phyloP scores from a whole-genome alignment of 2,329 filamentous ascomycete species.

The Lachnellula willkommii region DNA sequence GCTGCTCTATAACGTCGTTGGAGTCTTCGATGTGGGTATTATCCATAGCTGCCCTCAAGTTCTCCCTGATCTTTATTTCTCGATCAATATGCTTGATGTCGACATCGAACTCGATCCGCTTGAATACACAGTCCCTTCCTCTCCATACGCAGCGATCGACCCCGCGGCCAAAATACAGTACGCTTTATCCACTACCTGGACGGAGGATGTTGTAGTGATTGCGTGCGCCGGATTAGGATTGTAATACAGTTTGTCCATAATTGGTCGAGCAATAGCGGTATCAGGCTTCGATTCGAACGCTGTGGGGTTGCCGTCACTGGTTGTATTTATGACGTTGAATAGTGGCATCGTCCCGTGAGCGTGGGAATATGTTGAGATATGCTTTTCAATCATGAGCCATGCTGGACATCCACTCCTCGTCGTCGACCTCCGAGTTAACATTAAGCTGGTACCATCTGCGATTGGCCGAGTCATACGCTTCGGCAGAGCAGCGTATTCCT shows the following conservation, averaged over 20 bases:
- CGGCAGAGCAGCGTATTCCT: conserved; percentile 2
- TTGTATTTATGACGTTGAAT: conserved; percentile 3
- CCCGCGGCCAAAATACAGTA: not conserved
- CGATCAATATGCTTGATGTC: conserved; percentile 5
- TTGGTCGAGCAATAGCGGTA: not conserved
- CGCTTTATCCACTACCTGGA: not conserved
- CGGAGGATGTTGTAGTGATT: too few species aligned
- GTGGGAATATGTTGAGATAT: conserved; percentile 5
- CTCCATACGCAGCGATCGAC: not conserved
- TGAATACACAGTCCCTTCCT: conserved; percentile 2
- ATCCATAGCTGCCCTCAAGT: not conserved
- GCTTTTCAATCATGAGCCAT: not conserved
- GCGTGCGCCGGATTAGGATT: not conserved
- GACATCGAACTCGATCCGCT: conserved; percentile 6
- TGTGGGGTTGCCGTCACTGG: not conserved
- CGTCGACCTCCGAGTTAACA: too few species aligned
- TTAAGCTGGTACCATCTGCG: conserved; percentile 1
- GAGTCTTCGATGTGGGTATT: too few species aligned
- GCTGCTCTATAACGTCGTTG: too few species aligned
- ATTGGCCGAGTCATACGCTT: conserved; percentile 2
- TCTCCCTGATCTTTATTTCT: conserved; percentile 4
- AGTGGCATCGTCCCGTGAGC: not conserved
- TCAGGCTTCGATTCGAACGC: not conserved
- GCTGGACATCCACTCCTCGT: too few species aligned
- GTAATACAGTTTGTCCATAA: not conserved